Conservation (phyloP, 2,329 filamentous ascomycete species). For the Diaporthe sp. region DNA sequence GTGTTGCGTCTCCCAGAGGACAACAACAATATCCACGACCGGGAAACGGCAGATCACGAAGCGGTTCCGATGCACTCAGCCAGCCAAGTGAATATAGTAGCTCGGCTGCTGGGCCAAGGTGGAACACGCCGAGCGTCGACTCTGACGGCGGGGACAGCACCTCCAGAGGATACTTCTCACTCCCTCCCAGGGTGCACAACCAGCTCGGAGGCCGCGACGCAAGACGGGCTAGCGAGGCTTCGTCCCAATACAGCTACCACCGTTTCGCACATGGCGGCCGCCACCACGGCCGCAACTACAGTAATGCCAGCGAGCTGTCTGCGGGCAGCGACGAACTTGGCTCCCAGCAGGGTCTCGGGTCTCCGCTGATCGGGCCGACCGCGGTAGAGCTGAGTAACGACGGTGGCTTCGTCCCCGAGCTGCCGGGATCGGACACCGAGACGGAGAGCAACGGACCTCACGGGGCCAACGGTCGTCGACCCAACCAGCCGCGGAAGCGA, state of each 20-base stretch:
- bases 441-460: conserved; percentile 35
- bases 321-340: conserved; percentile 52
- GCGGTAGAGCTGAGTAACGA: conserved; percentile 57
- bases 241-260: conserved; percentile 48
- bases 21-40: conserved; percentile 40
- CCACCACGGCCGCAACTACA: conserved; percentile 57
- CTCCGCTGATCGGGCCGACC: conserved; percentile 43
- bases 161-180: conserved; percentile 44
- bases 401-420: conserved; percentile 52
- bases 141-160: conserved; percentile 43
- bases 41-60: conserved; percentile 41
- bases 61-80: conserved; percentile 43
- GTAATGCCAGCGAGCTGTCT: conserved; percentile 59
- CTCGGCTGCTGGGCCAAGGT: conserved; percentile 34
- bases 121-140: conserved; percentile 48
- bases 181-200: conserved; percentile 39
- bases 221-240: conserved; percentile 54
- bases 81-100: conserved; percentile 42
- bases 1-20: conserved; percentile 46
- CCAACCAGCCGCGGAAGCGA: conserved; percentile 33
- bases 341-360: conserved; percentile 40
- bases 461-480: conserved; percentile 34
- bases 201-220: conserved; percentile 43
- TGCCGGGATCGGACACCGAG: conserved; percentile 51
- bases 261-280: conserved; percentile 41